Base-by-base conservation (phyloP, 768 basidiomycete species). In the Boletus rufocinnamomeus region DNA sequence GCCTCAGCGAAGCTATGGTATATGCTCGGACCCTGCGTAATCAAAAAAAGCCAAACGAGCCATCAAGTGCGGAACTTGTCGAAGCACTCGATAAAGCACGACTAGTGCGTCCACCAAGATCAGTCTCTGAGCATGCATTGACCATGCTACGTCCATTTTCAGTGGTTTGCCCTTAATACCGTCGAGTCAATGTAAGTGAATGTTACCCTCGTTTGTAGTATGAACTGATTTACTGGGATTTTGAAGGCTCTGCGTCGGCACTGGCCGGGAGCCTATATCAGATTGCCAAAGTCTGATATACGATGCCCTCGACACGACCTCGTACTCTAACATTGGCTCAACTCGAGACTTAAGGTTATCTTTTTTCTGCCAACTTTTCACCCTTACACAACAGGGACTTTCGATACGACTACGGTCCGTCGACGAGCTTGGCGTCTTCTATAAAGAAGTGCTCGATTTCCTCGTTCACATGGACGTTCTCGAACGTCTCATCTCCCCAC, bases 81-180 rank as follows among this genome's bases (percentile, higher is more conserved):
- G 78, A 76, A 52, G 69, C 73, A 25, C 73, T 67, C 16, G 66
- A 72, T 34, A 73, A 73, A 58, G 75, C 75, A 59, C 75, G 76
- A 56, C 61, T 80, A 63, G 77, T 77, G 64, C 57, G 69, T 67
- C 49, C 28, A 35, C 37, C 30, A 41, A 56, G 59, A 57, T 52
- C 37, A 45, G 48, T 53, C 37, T 55, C 23, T 48, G 44, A 44
- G 44, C 45, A 43, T 59, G 10, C 34, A 64, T 59, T 71, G 46
- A 73, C 62, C 27, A 27, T 21, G 34, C 59, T 56, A 44, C 43
- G 21, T 55, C 45, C 51, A 27, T 59, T 50, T 63, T 27, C 56
- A 79, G 78, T 79, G 79, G 79, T 68, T 78, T 54, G 56, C 67
- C 32, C 68, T 80, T n/a, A 71, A 72, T 35, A 68, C 63, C 3